Evolutionary conservation across 2,329 filamentous ascomycete species (phyloP).

Genomic region (Hypoxylon sp.): DNA sequence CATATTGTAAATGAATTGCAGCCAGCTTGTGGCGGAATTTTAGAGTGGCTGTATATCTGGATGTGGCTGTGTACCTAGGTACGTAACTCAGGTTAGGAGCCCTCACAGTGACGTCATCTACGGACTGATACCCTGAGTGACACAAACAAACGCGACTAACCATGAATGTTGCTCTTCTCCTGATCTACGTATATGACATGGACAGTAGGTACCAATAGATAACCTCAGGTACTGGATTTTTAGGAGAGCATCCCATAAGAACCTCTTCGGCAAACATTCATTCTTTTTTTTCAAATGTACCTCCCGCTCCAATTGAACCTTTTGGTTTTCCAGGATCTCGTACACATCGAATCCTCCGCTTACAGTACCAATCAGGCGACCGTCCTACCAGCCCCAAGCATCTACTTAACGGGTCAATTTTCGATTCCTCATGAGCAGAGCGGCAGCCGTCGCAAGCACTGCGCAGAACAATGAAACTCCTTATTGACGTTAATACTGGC

Average conservation of each 20-base stretch:
- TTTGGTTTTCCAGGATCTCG: neutral
- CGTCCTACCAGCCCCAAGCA: no score
- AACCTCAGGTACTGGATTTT: no score
- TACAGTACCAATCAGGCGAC: neutral
- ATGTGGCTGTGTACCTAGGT: constrained; percentile 1
- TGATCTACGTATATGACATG: neutral
- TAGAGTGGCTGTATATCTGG: neutral
- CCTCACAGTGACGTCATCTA: neutral
- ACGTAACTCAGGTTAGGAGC: neutral
- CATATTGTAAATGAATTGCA: no score
- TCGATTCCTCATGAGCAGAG: constrained; percentile 29
- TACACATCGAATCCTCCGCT: neutral
- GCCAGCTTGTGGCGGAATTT: neutral
- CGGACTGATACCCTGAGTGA: neutral
- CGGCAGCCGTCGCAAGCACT: constrained; percentile 64
- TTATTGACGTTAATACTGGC: constrained; percentile 66
- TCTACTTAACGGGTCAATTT: constrained; percentile 19
- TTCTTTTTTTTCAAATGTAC: neutral
- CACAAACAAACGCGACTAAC: no score
- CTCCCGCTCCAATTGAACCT: neutral
- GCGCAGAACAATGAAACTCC: constrained; percentile 66
- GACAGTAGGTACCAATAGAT: no score
- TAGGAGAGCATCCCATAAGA: no score
- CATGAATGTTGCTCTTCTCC: neutral
- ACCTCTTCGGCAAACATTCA: no score